These are phyloP conservation scores for Pseudocercospora fijiensis DNA, from an alignment of 2,329 filamentous ascomycete species.

Conservation along the genomic window DNA sequence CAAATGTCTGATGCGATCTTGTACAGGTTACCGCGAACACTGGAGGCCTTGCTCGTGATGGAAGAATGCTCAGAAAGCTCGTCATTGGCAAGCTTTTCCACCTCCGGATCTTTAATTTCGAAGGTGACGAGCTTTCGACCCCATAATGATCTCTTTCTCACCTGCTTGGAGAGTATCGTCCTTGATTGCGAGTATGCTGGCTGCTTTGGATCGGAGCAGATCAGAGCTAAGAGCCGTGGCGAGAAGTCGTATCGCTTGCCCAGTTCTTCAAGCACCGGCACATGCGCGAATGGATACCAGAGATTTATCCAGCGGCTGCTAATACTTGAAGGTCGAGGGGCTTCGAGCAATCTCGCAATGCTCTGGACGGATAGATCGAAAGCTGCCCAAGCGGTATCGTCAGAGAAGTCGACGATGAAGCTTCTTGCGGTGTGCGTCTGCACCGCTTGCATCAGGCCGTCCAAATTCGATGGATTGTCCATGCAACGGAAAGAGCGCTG, in stretches of 20 bases:
- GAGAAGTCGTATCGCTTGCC: conserved; percentile 67
- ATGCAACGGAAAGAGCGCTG: conserved; percentile 52
- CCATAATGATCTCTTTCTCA: conserved; percentile 12
- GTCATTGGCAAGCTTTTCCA: conserved; percentile 26
- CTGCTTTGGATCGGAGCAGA: conserved; percentile 56
- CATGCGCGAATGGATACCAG: conserved; percentile 65
- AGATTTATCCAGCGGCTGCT: conserved; percentile 74
- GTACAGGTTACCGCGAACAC: conserved; percentile 48
- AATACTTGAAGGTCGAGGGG: conserved; percentile 49
- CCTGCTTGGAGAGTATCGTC: conserved; percentile 15
- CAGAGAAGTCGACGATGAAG: conserved; percentile 66
- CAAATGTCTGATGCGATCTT: conserved; percentile 68
- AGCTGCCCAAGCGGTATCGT: conserved; percentile 55
- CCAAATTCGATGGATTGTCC: conserved; percentile 52
- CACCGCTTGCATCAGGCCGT: conserved; percentile 45
- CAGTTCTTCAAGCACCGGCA: conserved; percentile 56
- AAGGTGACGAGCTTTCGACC: conserved; percentile 11
- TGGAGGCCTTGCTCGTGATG: conserved; percentile 28
- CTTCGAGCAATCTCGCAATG: conserved; percentile 43
- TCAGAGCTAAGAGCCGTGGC: conserved; percentile 62
- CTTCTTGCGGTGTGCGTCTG: conserved; percentile 50
- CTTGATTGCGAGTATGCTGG: conserved; percentile 20
- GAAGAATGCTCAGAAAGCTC: conserved; percentile 34
- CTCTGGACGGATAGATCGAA: conserved; percentile 52
- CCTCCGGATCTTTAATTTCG: conserved; percentile 5